phyloP scores from a whole-genome alignment of 805 yeast genomes.

The Cyberlindnera euphorbiae region DNA sequence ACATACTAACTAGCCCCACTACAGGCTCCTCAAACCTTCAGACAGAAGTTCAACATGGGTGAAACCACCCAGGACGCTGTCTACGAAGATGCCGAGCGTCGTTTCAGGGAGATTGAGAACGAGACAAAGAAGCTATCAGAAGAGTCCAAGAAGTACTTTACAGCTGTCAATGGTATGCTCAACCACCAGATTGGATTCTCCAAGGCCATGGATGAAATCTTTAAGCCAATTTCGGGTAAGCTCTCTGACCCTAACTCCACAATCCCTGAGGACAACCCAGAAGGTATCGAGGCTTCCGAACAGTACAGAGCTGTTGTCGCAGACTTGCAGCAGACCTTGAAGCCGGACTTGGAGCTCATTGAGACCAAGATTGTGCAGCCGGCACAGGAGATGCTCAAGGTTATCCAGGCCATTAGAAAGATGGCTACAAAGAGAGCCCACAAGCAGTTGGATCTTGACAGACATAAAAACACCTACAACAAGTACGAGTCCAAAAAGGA shows the following conservation, averaged over 20 bases:
- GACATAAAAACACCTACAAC: conserved; percentile 64
- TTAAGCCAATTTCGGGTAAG: conserved; percentile 92
- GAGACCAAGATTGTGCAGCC: conserved; percentile 88
- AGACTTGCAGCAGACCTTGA: conserved; percentile 77
- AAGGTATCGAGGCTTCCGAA: conserved; percentile 91
- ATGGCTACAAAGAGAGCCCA: conserved; percentile 96
- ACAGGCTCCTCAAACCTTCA: conserved; percentile 82
- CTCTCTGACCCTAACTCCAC: conserved; percentile 84
- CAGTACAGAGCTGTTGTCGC: conserved; percentile 84
- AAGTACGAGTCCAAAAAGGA: conserved; percentile 82
- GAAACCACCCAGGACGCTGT: conserved; percentile 75
- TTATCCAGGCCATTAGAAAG: conserved; percentile 79
- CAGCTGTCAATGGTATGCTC: conserved; percentile 90
- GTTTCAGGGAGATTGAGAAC: conserved; percentile 86
- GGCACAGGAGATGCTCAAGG: conserved; percentile 81
- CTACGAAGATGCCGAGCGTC: conserved; percentile 90
- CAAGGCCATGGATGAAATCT: conserved; percentile 92
- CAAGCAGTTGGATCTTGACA: conserved; percentile 89
- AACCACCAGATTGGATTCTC: conserved; percentile 92
- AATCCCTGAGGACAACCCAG: conserved; percentile 90
- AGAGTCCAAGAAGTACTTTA: conserved; percentile 85
- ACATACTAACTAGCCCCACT: conserved; percentile 4
- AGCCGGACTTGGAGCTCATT: conserved; percentile 90
- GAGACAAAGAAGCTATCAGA: conserved; percentile 88
- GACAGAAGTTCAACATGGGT: conserved; percentile 92